A percentile compares a stretch with the other conserved stretches of the same genome.
Evolutionary conservation across 768 basidiomycete genomes (phyloP).

Genomic region (Fibroporia radiculosa): DNA sequence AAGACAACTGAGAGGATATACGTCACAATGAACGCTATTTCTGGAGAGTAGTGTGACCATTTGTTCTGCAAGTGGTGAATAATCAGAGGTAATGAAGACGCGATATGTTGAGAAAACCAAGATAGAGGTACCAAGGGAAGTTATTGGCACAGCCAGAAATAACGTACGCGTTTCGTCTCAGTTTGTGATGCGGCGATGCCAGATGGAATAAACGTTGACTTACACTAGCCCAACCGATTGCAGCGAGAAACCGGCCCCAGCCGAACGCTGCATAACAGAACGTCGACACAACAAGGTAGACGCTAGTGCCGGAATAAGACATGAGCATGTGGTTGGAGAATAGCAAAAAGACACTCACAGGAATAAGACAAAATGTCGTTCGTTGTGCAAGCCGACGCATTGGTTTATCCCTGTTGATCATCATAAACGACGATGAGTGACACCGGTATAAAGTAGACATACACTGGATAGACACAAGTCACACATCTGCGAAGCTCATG

Average conservation of each 20-base stretch:
- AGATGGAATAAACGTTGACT: too few species aligned
- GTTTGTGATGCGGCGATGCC: too few species aligned
- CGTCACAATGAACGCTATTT: constrained; percentile 58
- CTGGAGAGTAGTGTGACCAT: constrained; percentile 44
- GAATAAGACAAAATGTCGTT: constrained; percentile 93
- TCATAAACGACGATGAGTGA: constrained; percentile 1
- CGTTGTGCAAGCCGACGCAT: constrained; percentile 94
- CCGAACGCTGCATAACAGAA: constrained; percentile 58
- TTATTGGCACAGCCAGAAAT: too few species aligned
- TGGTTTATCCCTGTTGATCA: constrained; percentile 78
- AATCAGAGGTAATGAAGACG: not conserved
- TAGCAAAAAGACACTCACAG: constrained; percentile 44
- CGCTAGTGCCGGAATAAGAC: too few species aligned
- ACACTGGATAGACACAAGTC: constrained; percentile 20
- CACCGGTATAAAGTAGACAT: constrained; percentile 5
- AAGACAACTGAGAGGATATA: constrained; percentile 76
- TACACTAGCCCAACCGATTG: constrained; percentile 47
- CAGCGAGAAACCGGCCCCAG: constrained; percentile 47
- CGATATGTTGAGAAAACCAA: not conserved
- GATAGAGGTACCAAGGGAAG: too few species aligned
- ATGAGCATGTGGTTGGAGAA: too few species aligned
- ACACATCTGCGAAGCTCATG: not conserved
- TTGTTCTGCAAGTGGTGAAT: constrained; percentile 11
- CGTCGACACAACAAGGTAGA: constrained; percentile 70
- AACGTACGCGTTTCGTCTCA: too few species aligned